Percentiles rank a stretch among this genome's conserved stretches.
These are phyloP conservation scores for Austroboletus rostrupii DNA, from an alignment of 1,284 basidiomycete species.

Conservation along the genomic window DNA sequence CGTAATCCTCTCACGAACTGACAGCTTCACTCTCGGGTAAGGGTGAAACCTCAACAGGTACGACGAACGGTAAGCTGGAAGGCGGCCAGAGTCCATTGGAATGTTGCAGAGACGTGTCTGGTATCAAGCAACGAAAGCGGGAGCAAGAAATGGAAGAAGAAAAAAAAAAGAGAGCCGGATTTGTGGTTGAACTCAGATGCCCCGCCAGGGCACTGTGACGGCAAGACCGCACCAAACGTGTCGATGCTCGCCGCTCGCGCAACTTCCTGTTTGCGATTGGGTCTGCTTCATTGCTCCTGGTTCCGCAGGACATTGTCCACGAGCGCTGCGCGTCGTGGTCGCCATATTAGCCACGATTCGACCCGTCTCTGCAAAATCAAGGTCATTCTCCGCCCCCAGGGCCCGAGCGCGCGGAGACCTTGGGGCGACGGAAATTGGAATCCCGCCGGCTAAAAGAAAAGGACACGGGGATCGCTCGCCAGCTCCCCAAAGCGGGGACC, in stretches of 20 bases:
- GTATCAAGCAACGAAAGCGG: slow-evolving; percentile 3
- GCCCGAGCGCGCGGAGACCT: background rate
- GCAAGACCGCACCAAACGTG: slow-evolving; percentile 29
- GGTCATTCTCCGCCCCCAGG: slow-evolving; percentile 1
- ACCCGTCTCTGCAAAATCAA: slow-evolving; percentile 2
- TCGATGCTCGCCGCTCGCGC: slow-evolving; percentile 13
- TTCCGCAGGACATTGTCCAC: slow-evolving; percentile 14
- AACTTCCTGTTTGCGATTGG: slow-evolving; percentile 15
- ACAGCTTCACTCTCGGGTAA: slow-evolving; percentile 24
- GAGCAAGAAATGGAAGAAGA: slow-evolving; percentile 1
- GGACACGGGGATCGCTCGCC: background rate
- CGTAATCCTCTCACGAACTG: slow-evolving; percentile 23
- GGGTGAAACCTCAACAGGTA: slow-evolving; percentile 28
- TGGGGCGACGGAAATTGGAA: slow-evolving; percentile 13
- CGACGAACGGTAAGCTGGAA: slow-evolving; percentile 30
- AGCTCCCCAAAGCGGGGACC: background rate
- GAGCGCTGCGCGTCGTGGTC: background rate
- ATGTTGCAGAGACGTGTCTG: background rate
- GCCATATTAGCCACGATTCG: background rate
- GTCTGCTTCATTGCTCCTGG: slow-evolving; percentile 14
- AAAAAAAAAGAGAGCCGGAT: slow-evolving; percentile 8
- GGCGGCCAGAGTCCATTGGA: slow-evolving; percentile 18
- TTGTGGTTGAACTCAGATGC: slow-evolving; percentile 19
- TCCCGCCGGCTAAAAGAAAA: slow-evolving; percentile 3
- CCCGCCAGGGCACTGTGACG: slow-evolving; percentile 21